Evolutionary conservation across 352 stramenopile genomes (phyloP).

Genomic region (Phytophthora multivora): DNA sequence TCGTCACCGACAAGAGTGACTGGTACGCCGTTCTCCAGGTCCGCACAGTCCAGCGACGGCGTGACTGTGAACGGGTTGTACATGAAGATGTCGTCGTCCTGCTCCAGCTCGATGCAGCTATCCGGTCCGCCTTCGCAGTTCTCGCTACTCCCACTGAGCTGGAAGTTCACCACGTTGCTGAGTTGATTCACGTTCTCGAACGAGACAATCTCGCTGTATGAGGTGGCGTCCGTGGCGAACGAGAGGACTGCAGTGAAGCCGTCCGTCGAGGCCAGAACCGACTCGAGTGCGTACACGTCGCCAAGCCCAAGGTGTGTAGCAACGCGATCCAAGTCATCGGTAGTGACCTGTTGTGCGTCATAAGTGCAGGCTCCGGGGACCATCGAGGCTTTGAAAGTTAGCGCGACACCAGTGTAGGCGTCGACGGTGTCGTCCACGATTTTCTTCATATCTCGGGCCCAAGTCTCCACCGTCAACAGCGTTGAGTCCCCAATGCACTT

Average conservation of each 20-base stretch:
- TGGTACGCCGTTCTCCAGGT: conserved; percentile 46
- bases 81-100: conserved; percentile 56
- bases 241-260: conserved; percentile 38
- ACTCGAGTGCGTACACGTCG: conserved; percentile 29
- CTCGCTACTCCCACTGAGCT: conserved; percentile 15
- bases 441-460: conserved; percentile 37
- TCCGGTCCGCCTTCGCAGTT: conserved; percentile 27
- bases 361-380: conserved; percentile 40
- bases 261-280: neutral
- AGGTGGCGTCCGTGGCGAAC: conserved; percentile 41
- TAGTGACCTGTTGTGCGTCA: conserved; percentile 15
- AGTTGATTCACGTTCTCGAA: conserved; percentile 37
- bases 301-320: conserved; percentile 34
- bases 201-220: conserved; percentile 37
- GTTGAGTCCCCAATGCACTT: conserved; percentile 49
- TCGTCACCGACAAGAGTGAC: conserved; percentile 46
- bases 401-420: neutral
- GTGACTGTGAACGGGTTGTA: conserved; percentile 65
- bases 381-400: conserved; percentile 42
- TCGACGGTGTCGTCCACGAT: conserved; percentile 20
- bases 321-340: conserved; percentile 30
- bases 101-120: conserved; percentile 42
- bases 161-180: conserved; percentile 45
- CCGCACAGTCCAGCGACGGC: conserved; percentile 40
- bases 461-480: conserved; percentile 43